A percentile compares a stretch with the other conserved stretches of the same genome.
phyloP scores from a whole-genome alignment of 495 filamentous ascomycete genomes.

The Aspergillus campestris region DNA sequence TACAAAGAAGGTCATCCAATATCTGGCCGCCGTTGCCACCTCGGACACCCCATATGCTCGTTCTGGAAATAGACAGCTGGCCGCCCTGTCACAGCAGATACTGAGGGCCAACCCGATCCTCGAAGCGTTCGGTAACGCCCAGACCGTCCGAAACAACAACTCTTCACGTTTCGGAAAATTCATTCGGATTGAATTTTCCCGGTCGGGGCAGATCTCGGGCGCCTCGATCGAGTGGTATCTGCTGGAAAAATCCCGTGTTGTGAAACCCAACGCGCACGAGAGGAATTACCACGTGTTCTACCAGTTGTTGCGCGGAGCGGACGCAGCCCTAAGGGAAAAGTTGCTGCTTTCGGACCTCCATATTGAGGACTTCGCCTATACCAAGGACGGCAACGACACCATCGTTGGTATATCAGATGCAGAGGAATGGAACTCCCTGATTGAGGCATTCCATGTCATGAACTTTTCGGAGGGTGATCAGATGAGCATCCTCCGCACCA shows the following conservation, averaged over 20 bases:
- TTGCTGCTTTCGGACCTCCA: slow-evolving; percentile 65
- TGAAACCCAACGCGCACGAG: slow-evolving; percentile 75
- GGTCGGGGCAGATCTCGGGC: slow-evolving; percentile 84
- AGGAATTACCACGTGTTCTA: slow-evolving; percentile 99
- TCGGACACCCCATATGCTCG: slow-evolving; percentile 65
- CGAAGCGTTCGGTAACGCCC: slow-evolving; percentile 96
- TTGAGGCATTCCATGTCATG: slow-evolving; percentile 95
- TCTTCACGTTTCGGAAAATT: slow-evolving; percentile 99
- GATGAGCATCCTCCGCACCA: slow-evolving; percentile 68
- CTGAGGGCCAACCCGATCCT: slow-evolving; percentile 94
- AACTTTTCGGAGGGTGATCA: slow-evolving; percentile 86
- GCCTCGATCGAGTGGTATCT: slow-evolving; percentile 99
- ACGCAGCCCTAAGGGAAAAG: slow-evolving; percentile 58
- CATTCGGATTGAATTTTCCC: slow-evolving; percentile 92
- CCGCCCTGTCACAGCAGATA: slow-evolving; percentile 94
- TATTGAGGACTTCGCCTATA: slow-evolving; percentile 86
- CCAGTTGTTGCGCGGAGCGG: slow-evolving; percentile 81
- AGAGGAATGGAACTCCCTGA: slow-evolving; percentile 81
- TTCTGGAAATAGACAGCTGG: slow-evolving; percentile 55
- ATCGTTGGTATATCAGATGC: slow-evolving; percentile 86
- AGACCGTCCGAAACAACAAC: slow-evolving; percentile 97
- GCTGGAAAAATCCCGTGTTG: slow-evolving; percentile 91
- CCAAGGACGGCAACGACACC: slow-evolving; percentile 76
- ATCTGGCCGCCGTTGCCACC: slow-evolving; percentile 87
- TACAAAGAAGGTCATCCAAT: slow-evolving; percentile 99